Conservation (phyloP, 176 grass and related monocot species). For the Oryza glaberrima region DNA sequence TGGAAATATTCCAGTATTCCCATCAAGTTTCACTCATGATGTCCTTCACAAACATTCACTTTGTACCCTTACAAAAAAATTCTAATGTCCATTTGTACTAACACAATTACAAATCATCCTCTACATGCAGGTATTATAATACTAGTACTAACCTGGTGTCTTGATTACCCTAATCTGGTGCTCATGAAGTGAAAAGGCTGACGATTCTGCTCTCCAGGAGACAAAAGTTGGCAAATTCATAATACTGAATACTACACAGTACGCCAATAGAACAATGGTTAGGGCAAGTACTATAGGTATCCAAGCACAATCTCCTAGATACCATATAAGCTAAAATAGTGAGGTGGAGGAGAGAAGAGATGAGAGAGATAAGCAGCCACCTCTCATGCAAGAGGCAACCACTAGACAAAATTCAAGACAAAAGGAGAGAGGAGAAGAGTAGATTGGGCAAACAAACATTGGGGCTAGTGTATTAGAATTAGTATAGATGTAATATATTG, state of each 20-base stretch:
- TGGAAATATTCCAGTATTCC: slow-evolving; percentile 16
- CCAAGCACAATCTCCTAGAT: too few species aligned
- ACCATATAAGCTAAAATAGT: too few species aligned
- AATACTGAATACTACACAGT: background rate
- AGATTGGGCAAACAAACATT: too few species aligned
- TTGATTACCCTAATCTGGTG: slow-evolving; percentile 14
- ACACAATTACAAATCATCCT: slow-evolving; percentile 11
- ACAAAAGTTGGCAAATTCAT: background rate
- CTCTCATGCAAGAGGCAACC: too few species aligned
- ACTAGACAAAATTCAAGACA: too few species aligned
- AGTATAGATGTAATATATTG: too few species aligned
- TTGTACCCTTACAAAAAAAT: background rate
- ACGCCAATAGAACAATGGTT: background rate
- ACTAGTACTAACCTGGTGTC: background rate
- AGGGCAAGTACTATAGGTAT: too few species aligned
- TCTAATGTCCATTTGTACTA: background rate
- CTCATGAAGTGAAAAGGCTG: background rate
- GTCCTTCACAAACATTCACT: slow-evolving; percentile 19
- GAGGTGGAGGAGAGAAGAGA: too few species aligned
- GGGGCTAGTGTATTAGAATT: too few species aligned
- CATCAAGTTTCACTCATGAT: background rate
- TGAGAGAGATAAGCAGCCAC: too few species aligned
- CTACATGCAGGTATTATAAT: background rate
- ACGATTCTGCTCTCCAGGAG: background rate
- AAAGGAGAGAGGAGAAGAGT: too few species aligned